phyloP scores from a whole-genome alignment of 495 filamentous ascomycete genomes.

The Penicillium alfredii region DNA sequence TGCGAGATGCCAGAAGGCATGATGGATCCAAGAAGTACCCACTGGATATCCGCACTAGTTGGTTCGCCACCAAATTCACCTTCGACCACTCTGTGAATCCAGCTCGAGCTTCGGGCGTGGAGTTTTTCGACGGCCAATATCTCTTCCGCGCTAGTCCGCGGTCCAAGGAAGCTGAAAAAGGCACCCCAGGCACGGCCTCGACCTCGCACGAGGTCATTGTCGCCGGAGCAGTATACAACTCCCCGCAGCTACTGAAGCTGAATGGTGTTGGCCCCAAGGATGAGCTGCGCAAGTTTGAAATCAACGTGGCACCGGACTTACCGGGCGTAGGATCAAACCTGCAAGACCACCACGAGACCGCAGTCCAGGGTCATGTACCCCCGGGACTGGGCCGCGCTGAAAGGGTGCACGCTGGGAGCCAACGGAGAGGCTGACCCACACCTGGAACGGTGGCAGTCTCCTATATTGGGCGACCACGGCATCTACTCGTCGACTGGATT shows the following conservation, averaged over 20 bases:
- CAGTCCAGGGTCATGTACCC: conserved; percentile 38
- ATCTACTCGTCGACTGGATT: conserved; percentile 47
- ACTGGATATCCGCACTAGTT: conserved; percentile 54
- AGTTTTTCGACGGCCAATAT: conserved; percentile 53
- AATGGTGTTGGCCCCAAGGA: conserved; percentile 52
- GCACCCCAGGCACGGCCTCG: conserved; percentile 37
- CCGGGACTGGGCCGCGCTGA: too few species aligned
- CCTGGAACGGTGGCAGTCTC: conserved; percentile 39
- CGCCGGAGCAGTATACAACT: conserved; percentile 54
- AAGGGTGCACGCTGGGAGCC: too few species aligned
- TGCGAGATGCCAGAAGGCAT: conserved; percentile 42
- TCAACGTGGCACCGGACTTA: conserved; percentile 47
- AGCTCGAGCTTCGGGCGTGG: conserved; percentile 55
- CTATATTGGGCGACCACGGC: conserved; percentile 34
- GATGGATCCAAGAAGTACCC: conserved; percentile 52
- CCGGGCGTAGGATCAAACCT: conserved; percentile 63
- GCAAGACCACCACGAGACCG: conserved; percentile 55
- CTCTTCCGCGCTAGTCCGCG: conserved; percentile 56
- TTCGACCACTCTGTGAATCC: conserved; percentile 42
- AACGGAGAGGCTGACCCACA: too few species aligned
- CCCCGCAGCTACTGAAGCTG: conserved; percentile 58
- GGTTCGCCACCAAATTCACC: conserved; percentile 53
- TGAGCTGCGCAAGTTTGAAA: conserved; percentile 42
- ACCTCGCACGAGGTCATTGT: conserved; percentile 54
- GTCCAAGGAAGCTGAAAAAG: conserved; percentile 19